Percentiles rank a stretch among this genome's conserved stretches.
Evolutionary conservation across 768 basidiomycete genomes (phyloP).

Genomic region (Collybia sordida): DNA sequence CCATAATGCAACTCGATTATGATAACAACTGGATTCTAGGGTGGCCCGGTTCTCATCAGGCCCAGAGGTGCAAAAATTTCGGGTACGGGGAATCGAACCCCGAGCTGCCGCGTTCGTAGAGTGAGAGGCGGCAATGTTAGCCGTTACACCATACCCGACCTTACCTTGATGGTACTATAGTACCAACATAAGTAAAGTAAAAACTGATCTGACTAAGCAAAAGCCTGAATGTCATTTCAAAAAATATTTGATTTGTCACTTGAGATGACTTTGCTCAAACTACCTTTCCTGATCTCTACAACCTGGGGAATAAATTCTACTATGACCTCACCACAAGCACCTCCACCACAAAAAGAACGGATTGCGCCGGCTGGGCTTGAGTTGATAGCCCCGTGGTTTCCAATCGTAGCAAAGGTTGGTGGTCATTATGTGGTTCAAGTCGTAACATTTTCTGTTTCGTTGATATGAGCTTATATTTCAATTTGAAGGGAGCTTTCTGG

Average conservation of each 20-base stretch:
- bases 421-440: not conserved
- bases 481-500: conserved; percentile 17
- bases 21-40: too few relatives aligned
- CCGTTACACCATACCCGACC: conserved; percentile 58
- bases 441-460: not conserved
- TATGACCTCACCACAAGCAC: conserved; percentile 25
- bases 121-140: conserved; percentile 66
- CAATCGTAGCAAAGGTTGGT: conserved; percentile 20
- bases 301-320: conserved; percentile 24
- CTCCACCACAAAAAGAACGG: conserved; percentile 18
- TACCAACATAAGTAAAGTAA: too few relatives aligned
- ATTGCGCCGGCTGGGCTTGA: conserved; percentile 21
- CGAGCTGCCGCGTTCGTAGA: conserved; percentile 44
- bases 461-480: not conserved
- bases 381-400: conserved; percentile 9
- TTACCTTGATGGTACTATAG: too few relatives aligned
- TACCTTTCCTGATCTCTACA: conserved; percentile 22
- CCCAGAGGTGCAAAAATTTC: too few relatives aligned
- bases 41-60: too few relatives aligned
- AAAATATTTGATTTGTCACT: too few relatives aligned
- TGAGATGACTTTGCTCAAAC: conserved; percentile 19
- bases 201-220: too few relatives aligned
- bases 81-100: conserved; percentile 58
- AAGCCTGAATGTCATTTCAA: too few relatives aligned
- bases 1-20: too few relatives aligned